These are phyloP conservation scores for Lippia alba DNA, from an alignment of 305 asterid species.

Conservation along the genomic window DNA sequence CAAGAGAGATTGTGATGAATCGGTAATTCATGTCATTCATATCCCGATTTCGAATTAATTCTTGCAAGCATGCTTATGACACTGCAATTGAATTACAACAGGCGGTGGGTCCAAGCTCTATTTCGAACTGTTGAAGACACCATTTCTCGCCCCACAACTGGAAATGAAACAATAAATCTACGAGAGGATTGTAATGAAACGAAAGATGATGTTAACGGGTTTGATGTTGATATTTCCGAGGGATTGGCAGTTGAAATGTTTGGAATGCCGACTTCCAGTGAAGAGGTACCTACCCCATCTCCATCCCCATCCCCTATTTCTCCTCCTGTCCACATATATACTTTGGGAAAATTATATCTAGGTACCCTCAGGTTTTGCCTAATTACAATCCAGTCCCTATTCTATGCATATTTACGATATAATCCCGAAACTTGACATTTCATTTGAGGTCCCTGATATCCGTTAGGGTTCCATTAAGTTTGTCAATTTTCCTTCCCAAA, in stretches of 20 bases:
- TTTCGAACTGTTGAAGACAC: slow-evolving; percentile 47
- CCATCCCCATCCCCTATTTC: too few relatives aligned
- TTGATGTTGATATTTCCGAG: slow-evolving; percentile 75
- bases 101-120: slow-evolving; percentile 98
- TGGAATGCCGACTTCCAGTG: slow-evolving; percentile 59
- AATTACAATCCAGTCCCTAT: too few relatives aligned
- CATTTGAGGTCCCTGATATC: too few relatives aligned
- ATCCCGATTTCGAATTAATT: not conserved
- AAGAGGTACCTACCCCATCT: slow-evolving; percentile 59
- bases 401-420: too few relatives aligned
- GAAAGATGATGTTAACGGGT: slow-evolving; percentile 38
- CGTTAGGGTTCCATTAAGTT: too few relatives aligned
- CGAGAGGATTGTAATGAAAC: slow-evolving; percentile 34
- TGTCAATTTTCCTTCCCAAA: too few relatives aligned
- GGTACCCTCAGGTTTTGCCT: too few relatives aligned
- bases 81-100: slow-evolving; percentile 47
- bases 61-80: not conserved
- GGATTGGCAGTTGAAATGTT: slow-evolving; percentile 83
- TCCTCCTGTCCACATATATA: too few relatives aligned
- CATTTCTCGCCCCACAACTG: slow-evolving; percentile 30
- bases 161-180: slow-evolving; percentile 27
- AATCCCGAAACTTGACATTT: too few relatives aligned
- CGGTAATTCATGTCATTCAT: slow-evolving; percentile 48
- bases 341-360: too few relatives aligned
- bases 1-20: slow-evolving; percentile 86